phyloP scores from a whole-genome alignment of 2,329 filamentous ascomycete species.

The Conoideocrella luteorostrata region DNA sequence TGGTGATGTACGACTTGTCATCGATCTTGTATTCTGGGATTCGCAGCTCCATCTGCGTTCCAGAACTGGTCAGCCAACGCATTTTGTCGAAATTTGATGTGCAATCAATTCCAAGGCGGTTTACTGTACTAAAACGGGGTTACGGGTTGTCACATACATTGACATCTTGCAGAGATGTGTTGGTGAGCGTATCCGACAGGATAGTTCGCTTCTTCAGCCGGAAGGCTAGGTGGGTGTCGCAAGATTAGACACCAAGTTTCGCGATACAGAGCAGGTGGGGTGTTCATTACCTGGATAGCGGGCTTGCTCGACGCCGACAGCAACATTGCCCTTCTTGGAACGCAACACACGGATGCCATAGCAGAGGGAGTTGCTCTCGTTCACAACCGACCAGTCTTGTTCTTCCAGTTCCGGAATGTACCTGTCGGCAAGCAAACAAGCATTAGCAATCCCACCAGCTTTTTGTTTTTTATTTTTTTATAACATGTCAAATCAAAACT shows the following conservation, averaged over 20 bases:
- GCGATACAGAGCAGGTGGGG: no score
- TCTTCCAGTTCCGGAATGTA: conserved; percentile 8
- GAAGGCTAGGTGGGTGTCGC: conserved; percentile 1
- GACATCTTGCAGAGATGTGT: conserved; percentile 1
- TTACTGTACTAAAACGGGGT: no score
- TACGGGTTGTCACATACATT: no score
- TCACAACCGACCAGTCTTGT: conserved; percentile 5
- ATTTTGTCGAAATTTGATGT: no score
- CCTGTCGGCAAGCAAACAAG: no score
- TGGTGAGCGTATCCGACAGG: conserved; percentile 1
- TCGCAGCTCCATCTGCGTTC: conserved; percentile 1
- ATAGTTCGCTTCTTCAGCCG: conserved; percentile 4
- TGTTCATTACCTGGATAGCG: conserved; percentile 5
- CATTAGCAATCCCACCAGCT: no score
- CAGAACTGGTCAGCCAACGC: no score
- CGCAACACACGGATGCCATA: conserved; percentile 7
- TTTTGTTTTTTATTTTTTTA: no score
- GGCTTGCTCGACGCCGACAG: conserved; percentile 6
- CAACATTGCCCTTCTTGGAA: neutral
- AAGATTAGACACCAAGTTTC: no score
- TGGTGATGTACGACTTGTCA: conserved; percentile 6
- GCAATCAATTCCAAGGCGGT: no score
- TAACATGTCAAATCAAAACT: no score
- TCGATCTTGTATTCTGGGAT: conserved; percentile 8
- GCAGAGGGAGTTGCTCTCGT: conserved; percentile 8